A percentile compares a stretch with the other conserved stretches of the same genome.
These are phyloP conservation scores for Thermochaetoides dissita DNA, from an alignment of 2,329 filamentous ascomycete genomes.

Conservation along the genomic window DNA sequence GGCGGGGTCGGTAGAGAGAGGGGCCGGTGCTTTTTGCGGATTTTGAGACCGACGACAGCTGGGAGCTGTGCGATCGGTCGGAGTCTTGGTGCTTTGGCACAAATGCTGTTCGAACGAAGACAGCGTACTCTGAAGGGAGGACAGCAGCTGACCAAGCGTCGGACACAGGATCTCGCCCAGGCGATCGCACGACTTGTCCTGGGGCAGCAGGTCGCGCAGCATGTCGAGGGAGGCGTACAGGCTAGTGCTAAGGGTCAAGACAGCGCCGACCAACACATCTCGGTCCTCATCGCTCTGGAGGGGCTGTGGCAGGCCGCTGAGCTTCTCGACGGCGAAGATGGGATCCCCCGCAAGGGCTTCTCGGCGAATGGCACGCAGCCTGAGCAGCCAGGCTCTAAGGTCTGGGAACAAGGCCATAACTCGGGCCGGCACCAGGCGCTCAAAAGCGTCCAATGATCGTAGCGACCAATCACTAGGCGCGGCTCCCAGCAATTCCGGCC, in stretches of 20 bases:
- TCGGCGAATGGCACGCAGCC: conserved; percentile 9
- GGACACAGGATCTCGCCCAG: conserved; percentile 15
- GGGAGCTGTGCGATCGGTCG: not conserved
- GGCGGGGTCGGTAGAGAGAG: too few species aligned
- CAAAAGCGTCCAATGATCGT: conserved; percentile 1
- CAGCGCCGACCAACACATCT: conserved; percentile 14
- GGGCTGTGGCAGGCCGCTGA: conserved; percentile 10
- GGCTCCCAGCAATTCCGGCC: not conserved
- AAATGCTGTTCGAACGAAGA: conserved; percentile 4
- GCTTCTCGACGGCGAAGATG: conserved; percentile 12
- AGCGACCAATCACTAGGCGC: conserved; percentile 5
- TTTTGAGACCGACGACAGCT: too few species aligned
- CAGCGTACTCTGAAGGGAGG: conserved; percentile 9
- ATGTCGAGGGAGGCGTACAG: conserved; percentile 14
- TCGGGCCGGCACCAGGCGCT: not conserved
- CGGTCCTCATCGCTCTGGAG: conserved; percentile 12
- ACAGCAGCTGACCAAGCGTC: conserved; percentile 13
- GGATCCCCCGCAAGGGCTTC: conserved; percentile 10
- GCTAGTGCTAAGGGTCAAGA: conserved; percentile 13
- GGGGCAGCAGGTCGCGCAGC: conserved; percentile 13
- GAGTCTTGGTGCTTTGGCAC: not conserved
- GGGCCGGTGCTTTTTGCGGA: too few species aligned
- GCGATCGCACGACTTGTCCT: conserved; percentile 13
- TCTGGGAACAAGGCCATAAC: conserved; percentile 13
- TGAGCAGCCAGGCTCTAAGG: conserved; percentile 12